These are phyloP conservation scores for Galium porrigens DNA, from an alignment of 305 asterid genomes.

Conservation along the genomic window DNA sequence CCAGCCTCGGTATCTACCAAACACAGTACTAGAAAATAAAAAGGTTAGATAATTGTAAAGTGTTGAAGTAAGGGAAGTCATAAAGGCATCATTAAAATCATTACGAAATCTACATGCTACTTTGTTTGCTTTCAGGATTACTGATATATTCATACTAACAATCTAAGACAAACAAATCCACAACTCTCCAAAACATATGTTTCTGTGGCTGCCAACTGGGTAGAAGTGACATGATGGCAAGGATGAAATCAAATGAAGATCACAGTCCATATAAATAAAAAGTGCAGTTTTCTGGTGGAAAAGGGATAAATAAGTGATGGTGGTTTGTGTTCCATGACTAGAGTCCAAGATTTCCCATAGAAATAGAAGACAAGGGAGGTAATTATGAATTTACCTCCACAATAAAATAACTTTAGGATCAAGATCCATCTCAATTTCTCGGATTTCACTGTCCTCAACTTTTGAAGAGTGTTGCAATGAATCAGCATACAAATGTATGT, in stretches of 20 bases:
- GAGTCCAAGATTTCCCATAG: not conserved
- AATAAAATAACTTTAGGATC: slow-evolving; percentile 78
- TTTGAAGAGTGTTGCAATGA: slow-evolving; percentile 45
- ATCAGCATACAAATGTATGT: slow-evolving; percentile 79
- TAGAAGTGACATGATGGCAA: not conserved
- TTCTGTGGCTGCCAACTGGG: not conserved
- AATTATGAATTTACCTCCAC: slow-evolving; percentile 58
- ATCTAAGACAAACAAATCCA: not conserved
- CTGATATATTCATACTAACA: no score
- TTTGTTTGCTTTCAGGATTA: not conserved
- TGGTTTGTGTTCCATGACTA: not conserved
- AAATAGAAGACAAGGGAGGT: slow-evolving; percentile 1
- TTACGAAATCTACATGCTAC: not conserved
- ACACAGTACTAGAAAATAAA: not conserved
- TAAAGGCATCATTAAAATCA: not conserved
- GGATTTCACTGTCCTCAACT: slow-evolving; percentile 37
- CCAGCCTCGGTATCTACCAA: not conserved
- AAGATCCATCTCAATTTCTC: slow-evolving; percentile 76
- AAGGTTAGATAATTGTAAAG: not conserved
- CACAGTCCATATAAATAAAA: not conserved
- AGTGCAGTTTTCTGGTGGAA: not conserved
- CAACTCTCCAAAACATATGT: not conserved
- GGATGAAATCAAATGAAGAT: not conserved
- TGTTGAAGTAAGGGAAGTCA: no score
- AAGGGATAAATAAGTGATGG: not conserved